A percentile compares a stretch with the other conserved stretches of the same genome.
Evolutionary conservation across 2,329 filamentous ascomycete species (phyloP).

Genomic region (Exophiala viscosa): DNA sequence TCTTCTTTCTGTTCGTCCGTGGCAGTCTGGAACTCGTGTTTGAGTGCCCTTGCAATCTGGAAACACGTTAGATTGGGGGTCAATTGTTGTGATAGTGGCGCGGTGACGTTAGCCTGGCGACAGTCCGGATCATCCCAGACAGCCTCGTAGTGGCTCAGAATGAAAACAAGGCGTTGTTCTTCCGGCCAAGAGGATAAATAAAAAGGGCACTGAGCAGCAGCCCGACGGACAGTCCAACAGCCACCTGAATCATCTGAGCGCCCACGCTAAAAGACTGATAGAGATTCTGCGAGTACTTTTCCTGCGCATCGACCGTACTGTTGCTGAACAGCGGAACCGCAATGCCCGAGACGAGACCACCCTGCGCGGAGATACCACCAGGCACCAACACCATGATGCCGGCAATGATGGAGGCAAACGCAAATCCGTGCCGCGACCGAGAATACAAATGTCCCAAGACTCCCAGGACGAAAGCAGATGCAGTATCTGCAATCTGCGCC

Average conservation of each 20-base stretch:
- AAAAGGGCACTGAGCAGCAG: background rate
- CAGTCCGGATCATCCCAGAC: no score
- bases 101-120: no score
- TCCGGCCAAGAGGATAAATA: background rate
- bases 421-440: background rate
- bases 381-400: slow-evolving; percentile 1
- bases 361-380: slow-evolving; percentile 1
- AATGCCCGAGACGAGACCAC: background rate
- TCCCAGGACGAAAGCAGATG: background rate
- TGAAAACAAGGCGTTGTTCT: slow-evolving; percentile 1
- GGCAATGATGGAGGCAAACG: background rate
- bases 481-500: background rate
- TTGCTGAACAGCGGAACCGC: slow-evolving; percentile 1
- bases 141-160: no score
- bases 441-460: slow-evolving; percentile 2
- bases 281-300: background rate
- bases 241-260: slow-evolving; percentile 1
- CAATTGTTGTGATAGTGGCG: no score
- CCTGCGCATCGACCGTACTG: background rate
- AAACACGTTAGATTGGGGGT: no score
- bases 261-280: slow-evolving; percentile 1
- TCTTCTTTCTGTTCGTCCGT: no score
- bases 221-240: background rate
- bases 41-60: no score
- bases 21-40: no score